These are phyloP conservation scores for Pyrenula aspistea DNA, from an alignment of 495 filamentous ascomycete species.

Conservation along the genomic window DNA sequence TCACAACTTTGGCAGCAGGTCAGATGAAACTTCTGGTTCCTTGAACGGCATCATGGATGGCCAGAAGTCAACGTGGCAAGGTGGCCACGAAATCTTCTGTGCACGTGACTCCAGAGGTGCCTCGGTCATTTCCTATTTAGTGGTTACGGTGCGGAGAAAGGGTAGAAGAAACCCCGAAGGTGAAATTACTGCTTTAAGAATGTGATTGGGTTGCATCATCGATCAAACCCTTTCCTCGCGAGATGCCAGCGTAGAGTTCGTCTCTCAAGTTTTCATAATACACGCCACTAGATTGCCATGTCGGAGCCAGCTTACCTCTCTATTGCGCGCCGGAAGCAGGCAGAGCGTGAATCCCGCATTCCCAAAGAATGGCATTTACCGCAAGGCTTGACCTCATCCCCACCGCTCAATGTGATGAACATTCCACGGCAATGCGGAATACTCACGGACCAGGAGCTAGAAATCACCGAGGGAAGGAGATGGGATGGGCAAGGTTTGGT, in stretches of 20 bases:
- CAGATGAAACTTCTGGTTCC: neutral
- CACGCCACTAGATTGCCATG: slow-evolving; percentile 3
- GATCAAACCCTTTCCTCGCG: no score
- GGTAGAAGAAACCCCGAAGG: no score
- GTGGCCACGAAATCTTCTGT: no score
- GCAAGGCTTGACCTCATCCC: neutral
- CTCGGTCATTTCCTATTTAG: no score
- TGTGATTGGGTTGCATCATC: no score
- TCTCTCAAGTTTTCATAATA: no score
- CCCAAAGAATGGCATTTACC: slow-evolving; percentile 35
- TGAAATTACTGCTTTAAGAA: no score
- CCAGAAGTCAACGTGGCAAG: no score
- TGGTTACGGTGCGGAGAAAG: no score
- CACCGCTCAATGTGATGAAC: slow-evolving; percentile 21
- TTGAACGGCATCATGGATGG: no score
- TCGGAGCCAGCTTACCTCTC: slow-evolving; percentile 15
- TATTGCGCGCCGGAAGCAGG: slow-evolving; percentile 33
- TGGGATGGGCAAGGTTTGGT: slow-evolving; percentile 39
- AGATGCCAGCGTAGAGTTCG: no score
- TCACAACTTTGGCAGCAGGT: slow-evolving; percentile 2
- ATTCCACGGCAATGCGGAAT: slow-evolving; percentile 37
- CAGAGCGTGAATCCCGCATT: slow-evolving; percentile 28
- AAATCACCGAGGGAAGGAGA: slow-evolving; percentile 39
- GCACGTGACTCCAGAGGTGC: no score
- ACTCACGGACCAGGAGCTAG: slow-evolving; percentile 36